Conservation (phyloP, 352 stramenopile species). For the Phytophthora rubi region DNA sequence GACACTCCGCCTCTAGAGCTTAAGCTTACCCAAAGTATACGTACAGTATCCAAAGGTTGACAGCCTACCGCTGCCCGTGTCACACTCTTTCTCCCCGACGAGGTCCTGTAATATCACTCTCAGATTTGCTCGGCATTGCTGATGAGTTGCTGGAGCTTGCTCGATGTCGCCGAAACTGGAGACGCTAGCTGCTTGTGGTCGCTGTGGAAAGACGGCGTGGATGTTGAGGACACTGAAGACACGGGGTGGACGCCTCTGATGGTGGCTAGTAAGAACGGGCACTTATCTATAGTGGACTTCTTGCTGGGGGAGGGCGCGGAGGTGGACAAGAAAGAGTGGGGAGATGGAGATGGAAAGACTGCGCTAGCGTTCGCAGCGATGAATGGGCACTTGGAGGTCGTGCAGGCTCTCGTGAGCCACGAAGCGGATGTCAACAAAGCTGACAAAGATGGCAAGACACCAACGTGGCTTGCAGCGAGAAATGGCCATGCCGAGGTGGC, state of each 20-base stretch:
- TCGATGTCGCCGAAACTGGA: neutral
- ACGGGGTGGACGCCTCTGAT: conserved; percentile 3
- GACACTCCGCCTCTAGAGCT: no score
- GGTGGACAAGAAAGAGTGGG: neutral
- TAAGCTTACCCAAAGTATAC: no score
- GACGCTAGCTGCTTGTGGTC: neutral
- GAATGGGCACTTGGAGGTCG: conserved; percentile 1
- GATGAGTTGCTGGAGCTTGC: no score
- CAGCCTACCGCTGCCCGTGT: no score
- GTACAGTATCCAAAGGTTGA: no score
- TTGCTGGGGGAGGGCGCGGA: neutral
- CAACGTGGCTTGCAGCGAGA: neutral
- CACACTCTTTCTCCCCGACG: no score
- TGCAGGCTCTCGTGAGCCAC: neutral
- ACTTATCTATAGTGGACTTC: neutral
- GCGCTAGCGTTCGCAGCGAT: neutral
- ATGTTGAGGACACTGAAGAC: neutral
- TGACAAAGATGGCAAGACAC: neutral
- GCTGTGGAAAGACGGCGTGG: conserved; percentile 1
- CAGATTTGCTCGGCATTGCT: no score
- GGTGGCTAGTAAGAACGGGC: neutral
- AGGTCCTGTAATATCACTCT: no score
- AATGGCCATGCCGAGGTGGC: neutral
- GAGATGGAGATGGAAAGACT: neutral
- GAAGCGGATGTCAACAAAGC: neutral